Conservation (phyloP, 306 rosid species). For the Morella rubra region DNA sequence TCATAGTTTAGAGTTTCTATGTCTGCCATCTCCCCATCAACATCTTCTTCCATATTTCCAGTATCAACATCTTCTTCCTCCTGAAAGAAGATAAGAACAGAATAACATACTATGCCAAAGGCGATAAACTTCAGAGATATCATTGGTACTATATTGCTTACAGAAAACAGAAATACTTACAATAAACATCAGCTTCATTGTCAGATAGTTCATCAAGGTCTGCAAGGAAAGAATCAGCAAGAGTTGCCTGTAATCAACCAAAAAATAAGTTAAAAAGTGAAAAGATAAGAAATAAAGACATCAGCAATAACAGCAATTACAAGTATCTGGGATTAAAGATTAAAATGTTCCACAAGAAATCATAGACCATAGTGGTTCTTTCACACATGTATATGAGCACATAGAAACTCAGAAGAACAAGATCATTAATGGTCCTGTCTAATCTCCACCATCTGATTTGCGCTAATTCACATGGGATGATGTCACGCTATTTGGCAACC, state of each 20-base stretch:
- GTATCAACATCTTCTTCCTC: slow-evolving; percentile 61
- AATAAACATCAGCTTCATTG: slow-evolving; percentile 65
- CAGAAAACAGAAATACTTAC: slow-evolving; percentile 39
- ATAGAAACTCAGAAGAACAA: background rate
- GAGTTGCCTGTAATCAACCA: slow-evolving; percentile 68
- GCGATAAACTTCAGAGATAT: background rate
- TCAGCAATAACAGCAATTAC: background rate
- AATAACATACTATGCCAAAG: background rate
- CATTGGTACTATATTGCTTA: background rate
- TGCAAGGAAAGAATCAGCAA: slow-evolving; percentile 94
- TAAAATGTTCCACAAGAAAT: background rate
- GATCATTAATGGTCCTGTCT: background rate
- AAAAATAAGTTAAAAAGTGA: background rate
- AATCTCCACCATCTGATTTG: background rate
- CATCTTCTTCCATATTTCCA: slow-evolving; percentile 84
- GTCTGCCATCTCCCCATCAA: slow-evolving; percentile 89
- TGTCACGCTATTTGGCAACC: background rate
- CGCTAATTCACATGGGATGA: background rate
- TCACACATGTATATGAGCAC: background rate
- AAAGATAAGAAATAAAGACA: background rate
- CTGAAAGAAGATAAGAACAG: slow-evolving; percentile 26
- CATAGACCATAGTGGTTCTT: background rate
- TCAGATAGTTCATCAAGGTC: slow-evolving; percentile 96
- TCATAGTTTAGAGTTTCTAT: slow-evolving; percentile 83
- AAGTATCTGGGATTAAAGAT: background rate